These are phyloP conservation scores for Syzygium grande DNA, from an alignment of 345 rosid genomes.

Conservation along the genomic window DNA sequence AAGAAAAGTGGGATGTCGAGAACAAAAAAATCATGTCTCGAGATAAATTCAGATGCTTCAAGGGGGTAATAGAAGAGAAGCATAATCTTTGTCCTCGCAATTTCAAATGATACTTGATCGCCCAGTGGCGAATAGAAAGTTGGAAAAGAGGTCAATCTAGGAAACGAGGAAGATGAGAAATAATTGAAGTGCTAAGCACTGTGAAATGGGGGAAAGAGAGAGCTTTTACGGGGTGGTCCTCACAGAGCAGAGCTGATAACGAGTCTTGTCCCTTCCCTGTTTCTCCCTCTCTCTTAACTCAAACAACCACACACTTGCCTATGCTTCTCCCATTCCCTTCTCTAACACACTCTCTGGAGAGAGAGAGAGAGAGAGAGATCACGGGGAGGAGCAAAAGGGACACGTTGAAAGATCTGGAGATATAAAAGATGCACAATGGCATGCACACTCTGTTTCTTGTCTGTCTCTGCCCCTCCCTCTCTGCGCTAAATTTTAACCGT, in stretches of 20 bases:
- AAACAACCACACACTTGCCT: not conserved
- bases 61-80: not conserved
- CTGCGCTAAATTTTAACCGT: not conserved
- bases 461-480: not conserved
- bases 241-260: not conserved
- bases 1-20: not conserved
- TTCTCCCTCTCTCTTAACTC: slow-evolving; percentile 1
- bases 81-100: not conserved
- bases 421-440: not conserved
- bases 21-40: not conserved
- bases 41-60: not conserved
- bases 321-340: not conserved
- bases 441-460: not conserved
- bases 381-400: not conserved
- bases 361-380: not conserved
- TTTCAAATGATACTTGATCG: not conserved
- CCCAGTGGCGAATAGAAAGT: not conserved
- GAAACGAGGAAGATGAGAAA: not conserved
- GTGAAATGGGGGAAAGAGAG: not conserved
- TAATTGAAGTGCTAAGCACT: not conserved
- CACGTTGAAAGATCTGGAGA: not conserved
- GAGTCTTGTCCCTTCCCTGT: slow-evolving; percentile 39
- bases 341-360: not conserved
- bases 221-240: not conserved
- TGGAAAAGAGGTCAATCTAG: not conserved